Evolutionary conservation across 768 basidiomycete species (phyloP), one percentile per base, ranked within the genome.

Genomic region (Boletus subcaerulescens): DNA sequence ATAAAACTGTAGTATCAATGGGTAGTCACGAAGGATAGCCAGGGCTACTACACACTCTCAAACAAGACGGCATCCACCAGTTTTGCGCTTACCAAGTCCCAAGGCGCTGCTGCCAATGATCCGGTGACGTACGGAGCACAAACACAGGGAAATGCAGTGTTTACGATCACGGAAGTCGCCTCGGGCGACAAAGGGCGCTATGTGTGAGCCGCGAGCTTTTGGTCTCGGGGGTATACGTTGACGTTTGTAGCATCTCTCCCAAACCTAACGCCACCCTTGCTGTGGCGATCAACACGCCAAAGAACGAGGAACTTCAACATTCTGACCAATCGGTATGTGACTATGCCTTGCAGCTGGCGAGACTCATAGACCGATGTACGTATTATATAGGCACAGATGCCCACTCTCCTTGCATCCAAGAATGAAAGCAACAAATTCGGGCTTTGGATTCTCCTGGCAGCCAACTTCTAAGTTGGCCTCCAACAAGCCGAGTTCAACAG

Each of bases 231-330:
- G 36, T 40, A 15, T 18, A 35, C 14, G 29, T 29, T 12, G 7
- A 32, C 10, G 18, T 12, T 31, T 3, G 29, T 24, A 59, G 57
- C 32, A 59, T 60, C 40, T 47, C 59, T 42, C 59, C 59, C 14
- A 20, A 24, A 7, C 38, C 48, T 11, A 45, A 18, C 18, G 3
- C 59, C 22, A 41, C 18, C 9, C 38, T 60, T 32, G 58, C 43
- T 22, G 32, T 56, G 10, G 46, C 24, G 5, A 56, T 57, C n/a
- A 18, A 35, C 15, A 40, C 31, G 4, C 56, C 45, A 3, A 1
- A 6, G 17, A 38, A 56, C 17, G 3, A 18, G 1, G n/a, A 47
- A 11, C 7, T 3, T 38, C 44, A 18, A n/a, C 2, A 20, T 1
- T 38, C 18, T 17, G 0, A 12, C 26, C 12, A 15, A 4, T 41